Conservation (phyloP, 441 rosid genomes). For the Gossypium aridum region DNA sequence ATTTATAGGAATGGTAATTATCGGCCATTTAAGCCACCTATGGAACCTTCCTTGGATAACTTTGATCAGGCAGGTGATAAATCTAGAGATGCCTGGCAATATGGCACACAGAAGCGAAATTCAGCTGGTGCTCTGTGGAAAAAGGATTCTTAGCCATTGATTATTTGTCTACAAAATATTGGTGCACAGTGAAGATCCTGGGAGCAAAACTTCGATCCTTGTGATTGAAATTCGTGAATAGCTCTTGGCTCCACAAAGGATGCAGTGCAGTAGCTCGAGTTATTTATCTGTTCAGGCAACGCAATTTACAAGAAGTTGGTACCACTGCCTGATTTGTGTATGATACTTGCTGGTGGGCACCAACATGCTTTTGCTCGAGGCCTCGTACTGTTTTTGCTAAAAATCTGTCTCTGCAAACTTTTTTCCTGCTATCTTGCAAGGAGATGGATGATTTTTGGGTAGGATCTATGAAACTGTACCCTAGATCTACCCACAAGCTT, state of each 20-base stretch:
- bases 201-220: not conserved
- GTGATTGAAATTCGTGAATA: conserved; percentile 4
- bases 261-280: conserved; percentile 4
- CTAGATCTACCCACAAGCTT: conserved; percentile 16
- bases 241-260: conserved; percentile 13
- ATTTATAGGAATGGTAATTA: conserved; percentile 53
- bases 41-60: conserved; percentile 54
- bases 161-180: conserved; percentile 12
- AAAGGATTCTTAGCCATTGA: conserved; percentile 44
- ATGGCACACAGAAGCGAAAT: conserved; percentile 49
- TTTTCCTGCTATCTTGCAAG: conserved; percentile 15
- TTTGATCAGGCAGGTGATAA: conserved; percentile 55
- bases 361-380: not conserved
- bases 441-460: conserved; percentile 21
- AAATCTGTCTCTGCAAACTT: not conserved
- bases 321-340: not conserved
- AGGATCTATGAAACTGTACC: conserved; percentile 17
- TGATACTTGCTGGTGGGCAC: not conserved
- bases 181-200: not conserved
- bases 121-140: conserved; percentile 43
- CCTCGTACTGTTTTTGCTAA: not conserved
- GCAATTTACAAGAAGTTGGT: conserved; percentile 10
- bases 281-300: conserved; percentile 11
- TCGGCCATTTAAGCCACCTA: conserved; percentile 31
- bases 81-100: conserved; percentile 74